Conservation (phyloP, 805 yeast species). For the Cephaloascus albidus region DNA sequence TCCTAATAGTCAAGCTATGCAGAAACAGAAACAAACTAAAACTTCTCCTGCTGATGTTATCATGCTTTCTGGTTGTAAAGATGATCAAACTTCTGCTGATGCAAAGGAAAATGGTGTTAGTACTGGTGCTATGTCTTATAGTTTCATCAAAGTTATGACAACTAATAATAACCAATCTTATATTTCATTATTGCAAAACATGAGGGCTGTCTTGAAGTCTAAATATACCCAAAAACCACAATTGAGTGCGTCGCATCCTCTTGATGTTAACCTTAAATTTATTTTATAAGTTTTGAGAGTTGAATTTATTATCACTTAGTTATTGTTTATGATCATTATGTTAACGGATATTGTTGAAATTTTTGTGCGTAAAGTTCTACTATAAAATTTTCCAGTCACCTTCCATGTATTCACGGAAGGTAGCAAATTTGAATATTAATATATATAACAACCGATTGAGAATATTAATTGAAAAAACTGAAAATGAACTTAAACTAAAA, state of each 20-base stretch:
- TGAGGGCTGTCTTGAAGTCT: slow-evolving; percentile 51
- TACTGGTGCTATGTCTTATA: slow-evolving; percentile 83
- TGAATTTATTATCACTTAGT: too few species aligned
- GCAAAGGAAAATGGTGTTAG: slow-evolving; percentile 60
- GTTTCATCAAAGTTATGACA: slow-evolving; percentile 57
- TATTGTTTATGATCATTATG: too few species aligned
- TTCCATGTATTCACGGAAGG: too few species aligned
- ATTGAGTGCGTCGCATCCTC: slow-evolving; percentile 72
- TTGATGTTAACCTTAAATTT: slow-evolving; percentile 42
- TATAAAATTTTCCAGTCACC: too few species aligned
- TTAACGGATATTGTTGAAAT: too few species aligned
- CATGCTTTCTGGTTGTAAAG: slow-evolving; percentile 74
- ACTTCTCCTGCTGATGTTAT: slow-evolving; percentile 73
- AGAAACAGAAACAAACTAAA: slow-evolving; percentile 42
- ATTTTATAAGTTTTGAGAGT: slow-evolving; percentile 12
- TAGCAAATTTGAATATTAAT: too few species aligned
- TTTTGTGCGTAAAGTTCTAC: too few species aligned
- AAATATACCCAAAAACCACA: slow-evolving; percentile 82
- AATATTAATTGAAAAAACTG: too few species aligned
- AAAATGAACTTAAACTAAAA: too few species aligned
- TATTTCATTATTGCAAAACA: slow-evolving; percentile 57
- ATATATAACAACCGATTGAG: too few species aligned
- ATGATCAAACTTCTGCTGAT: slow-evolving; percentile 72
- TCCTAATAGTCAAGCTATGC: slow-evolving; percentile 18
- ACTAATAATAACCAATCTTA: slow-evolving; percentile 60